Percentiles rank a stretch among this genome's conserved stretches.
phyloP scores from a whole-genome alignment of 2,329 filamentous ascomycete genomes.

The Aspergillus sp. region DNA sequence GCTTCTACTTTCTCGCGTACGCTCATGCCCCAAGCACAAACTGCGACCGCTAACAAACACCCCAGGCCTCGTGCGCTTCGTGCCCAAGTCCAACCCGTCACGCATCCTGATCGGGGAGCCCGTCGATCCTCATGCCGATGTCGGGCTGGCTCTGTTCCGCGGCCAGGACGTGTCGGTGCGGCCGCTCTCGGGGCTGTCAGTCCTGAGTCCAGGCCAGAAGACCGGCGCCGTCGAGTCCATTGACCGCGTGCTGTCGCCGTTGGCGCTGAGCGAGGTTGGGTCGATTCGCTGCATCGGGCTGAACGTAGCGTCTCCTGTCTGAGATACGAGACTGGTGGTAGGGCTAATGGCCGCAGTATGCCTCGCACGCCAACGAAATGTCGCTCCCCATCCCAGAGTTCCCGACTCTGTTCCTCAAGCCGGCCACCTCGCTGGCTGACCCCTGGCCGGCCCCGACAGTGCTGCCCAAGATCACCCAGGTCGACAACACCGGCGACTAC shows the following conservation, averaged over 20 bases:
- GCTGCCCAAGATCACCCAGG: constrained; percentile 46
- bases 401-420: constrained; percentile 53
- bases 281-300: constrained; percentile 52
- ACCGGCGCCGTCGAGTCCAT: constrained; percentile 35
- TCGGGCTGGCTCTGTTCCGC: constrained; percentile 48
- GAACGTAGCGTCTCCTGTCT: constrained; percentile 33
- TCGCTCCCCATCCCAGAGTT: constrained; percentile 44
- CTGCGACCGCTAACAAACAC: not conserved
- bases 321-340: no score
- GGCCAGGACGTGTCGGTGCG: constrained; percentile 48
- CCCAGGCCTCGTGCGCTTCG: constrained; percentile 52
- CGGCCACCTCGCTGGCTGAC: constrained; percentile 44
- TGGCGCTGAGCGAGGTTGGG: constrained; percentile 42
- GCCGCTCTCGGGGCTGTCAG: constrained; percentile 50
- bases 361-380: constrained; percentile 44
- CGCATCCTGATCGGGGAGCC: constrained; percentile 50
- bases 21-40: constrained; percentile 1
- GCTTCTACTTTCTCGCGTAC: constrained; percentile 30
- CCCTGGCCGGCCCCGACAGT: constrained; percentile 44
- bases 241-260: constrained; percentile 41
- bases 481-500: constrained; percentile 49
- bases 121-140: constrained; percentile 43
- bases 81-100: constrained; percentile 42
- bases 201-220: constrained; percentile 44
- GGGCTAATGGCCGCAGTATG: constrained; percentile 32